phyloP scores from a whole-genome alignment of 1,139 yeast genomes.

The Wickerhamiella pararugosa region DNA sequence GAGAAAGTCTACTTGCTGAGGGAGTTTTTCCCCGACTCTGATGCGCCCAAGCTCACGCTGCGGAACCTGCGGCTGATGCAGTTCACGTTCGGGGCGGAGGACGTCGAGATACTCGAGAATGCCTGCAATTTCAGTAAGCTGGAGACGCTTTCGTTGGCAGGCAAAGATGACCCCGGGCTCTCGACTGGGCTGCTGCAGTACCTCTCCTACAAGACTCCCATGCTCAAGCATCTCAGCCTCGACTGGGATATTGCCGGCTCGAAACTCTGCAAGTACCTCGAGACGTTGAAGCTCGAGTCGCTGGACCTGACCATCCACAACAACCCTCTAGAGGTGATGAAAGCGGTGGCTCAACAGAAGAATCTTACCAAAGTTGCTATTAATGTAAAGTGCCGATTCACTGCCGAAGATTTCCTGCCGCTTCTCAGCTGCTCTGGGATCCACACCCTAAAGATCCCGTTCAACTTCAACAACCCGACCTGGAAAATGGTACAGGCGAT shows the following conservation, averaged over 20 bases:
- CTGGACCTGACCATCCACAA: slow-evolving; percentile 8
- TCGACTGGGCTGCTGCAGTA: slow-evolving; percentile 1
- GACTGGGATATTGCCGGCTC: slow-evolving; percentile 11
- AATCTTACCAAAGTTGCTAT: slow-evolving; percentile 4
- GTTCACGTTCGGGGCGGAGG: slow-evolving; percentile 7
- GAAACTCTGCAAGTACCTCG: neutral
- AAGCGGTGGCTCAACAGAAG: slow-evolving; percentile 1
- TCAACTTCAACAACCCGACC: slow-evolving; percentile 9
- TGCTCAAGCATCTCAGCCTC: slow-evolving; percentile 6
- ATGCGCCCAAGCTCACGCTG: slow-evolving; percentile 1
- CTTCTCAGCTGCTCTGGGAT: slow-evolving; percentile 7
- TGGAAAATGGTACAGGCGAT: slow-evolving; percentile 12
- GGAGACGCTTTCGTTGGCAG: slow-evolving; percentile 8
- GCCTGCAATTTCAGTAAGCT: slow-evolving; percentile 9
- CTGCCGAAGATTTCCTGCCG: slow-evolving; percentile 10
- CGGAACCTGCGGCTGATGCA: slow-evolving; percentile 9
- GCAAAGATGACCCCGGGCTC: slow-evolving; percentile 2
- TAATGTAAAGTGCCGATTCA: slow-evolving; percentile 8
- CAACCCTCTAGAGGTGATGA: slow-evolving; percentile 3
- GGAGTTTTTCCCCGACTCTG: neutral
- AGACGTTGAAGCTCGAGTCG: neutral
- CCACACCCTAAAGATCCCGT: slow-evolving; percentile 11
- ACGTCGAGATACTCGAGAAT: slow-evolving; percentile 2
- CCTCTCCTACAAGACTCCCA: slow-evolving; percentile 1
- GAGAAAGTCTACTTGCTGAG: neutral